Evolutionary conservation across 2,329 filamentous ascomycete species (phyloP), one percentile per base, ranked within the genome.

Genomic region (Scytalidium lignicola): DNA sequence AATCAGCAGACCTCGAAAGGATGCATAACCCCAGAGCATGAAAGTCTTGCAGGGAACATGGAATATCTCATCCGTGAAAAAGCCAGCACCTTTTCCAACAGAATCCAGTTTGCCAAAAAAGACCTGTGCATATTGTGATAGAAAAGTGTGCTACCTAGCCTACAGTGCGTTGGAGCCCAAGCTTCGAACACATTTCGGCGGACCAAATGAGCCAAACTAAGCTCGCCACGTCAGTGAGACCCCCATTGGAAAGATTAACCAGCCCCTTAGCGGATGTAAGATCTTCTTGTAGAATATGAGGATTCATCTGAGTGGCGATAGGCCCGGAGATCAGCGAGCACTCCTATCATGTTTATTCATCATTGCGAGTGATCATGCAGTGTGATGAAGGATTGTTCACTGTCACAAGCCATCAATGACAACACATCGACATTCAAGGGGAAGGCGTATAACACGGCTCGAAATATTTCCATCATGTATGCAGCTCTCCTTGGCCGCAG

Each of bases 221-320:
- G 53, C 37, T 53, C 53, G 62, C 62, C 62, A 65, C 62, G 62
- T 65, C 56, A 60, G 55, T 58, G 43, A 41, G 48, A 39, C 51
- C 52, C 45, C 49, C 49, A 57, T 57, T 61, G 52, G 56, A 51
- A 58, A 55, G 48, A 43, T 48, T 52, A 43, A 56, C 52, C 47
- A 53, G 54, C 44, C 44, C 49, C 43, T 57, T 58, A 58, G 55
- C 52, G 53, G 55, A 47, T 56, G 46, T 47, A 42, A 48, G 55
- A 54, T 50, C 44, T 20, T 26, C 45, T 51, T 26, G 44, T 49
- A 49, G 51, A 53, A 48, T 44, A 46, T 50, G 20, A 37, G 45
- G 49, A 44, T 45, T 42, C 37, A 37, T 50, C 43, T 45, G 49
- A 56, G 57, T 58, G 57, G 57, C 51, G 53, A 60, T 48, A 49